Conservation (phyloP, 2,329 filamentous ascomycete species). For the Xylaria sp. region DNA sequence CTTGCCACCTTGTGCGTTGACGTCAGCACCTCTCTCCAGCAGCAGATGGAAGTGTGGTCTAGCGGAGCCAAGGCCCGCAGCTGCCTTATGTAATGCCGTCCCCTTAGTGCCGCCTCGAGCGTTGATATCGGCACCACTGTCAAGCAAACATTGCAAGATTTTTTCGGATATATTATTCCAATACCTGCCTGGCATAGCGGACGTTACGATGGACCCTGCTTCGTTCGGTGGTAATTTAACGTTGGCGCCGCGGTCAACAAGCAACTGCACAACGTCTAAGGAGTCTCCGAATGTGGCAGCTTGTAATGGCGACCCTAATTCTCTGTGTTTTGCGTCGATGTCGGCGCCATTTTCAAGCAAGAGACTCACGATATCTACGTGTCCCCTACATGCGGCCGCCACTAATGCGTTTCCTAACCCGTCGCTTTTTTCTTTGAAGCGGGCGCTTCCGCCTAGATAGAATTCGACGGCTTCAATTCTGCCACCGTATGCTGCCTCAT, state of each 20-base stretch:
- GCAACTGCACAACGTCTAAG: not conserved
- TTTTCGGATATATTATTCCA: not conserved
- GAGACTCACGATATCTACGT: not conserved
- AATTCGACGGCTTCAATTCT: not conserved
- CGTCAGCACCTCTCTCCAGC: constrained; percentile 6
- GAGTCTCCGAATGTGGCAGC: not conserved
- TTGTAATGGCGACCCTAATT: constrained; percentile 1
- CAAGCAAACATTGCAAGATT: not conserved
- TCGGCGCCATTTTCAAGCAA: constrained; percentile 8
- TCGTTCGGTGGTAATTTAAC: not conserved
- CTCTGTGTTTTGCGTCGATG: not conserved
- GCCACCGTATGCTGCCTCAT: not conserved
- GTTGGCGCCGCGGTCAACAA: not conserved
- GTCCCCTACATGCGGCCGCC: not conserved
- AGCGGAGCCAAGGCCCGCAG: not conserved
- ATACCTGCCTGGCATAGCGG: not conserved
- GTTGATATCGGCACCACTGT: constrained; percentile 12
- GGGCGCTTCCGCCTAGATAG: not conserved
- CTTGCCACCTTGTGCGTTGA: not conserved
- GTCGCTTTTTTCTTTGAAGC: not conserved
- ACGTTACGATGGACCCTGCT: not conserved
- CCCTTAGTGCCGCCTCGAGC: not conserved
- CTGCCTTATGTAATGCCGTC: not conserved
- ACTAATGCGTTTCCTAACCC: not conserved
- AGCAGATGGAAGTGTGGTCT: not conserved